Evolutionary conservation across 805 yeast genomes (phyloP), one percentile per base, ranked within the genome.

Genomic region (Blastobotrys terrestris): DNA sequence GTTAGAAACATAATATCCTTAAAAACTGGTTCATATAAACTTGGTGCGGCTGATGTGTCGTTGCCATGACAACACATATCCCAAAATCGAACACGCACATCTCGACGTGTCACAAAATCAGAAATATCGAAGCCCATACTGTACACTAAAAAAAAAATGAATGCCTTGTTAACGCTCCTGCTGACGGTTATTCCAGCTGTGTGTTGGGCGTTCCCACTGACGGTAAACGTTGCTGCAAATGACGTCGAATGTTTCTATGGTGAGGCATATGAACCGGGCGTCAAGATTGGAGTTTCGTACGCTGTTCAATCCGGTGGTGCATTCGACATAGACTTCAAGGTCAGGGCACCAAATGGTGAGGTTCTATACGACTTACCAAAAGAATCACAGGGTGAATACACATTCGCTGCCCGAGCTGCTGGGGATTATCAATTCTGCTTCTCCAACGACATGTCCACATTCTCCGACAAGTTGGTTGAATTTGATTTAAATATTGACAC

Each of bases 341-440:
- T 79, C 52, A 66, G 68, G 58, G 77, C 77, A 41, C 94, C 94
- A 13, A 71, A 72, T 50, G 81, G 81, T 31, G 75, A 73, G 46
- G 65, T 76, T 19, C 68, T 86, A 44, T 77, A 78, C 50, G 63
- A 71, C 35, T 85, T 84, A 51, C 72, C 73, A 47, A 81, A 83
- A 59, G 81, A 83, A 65, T 79, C 85, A 67, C 92, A 85, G 67
- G 95, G 91, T 11, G 95, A 89, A 63, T 84, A 84, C 73, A 73
- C 80, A 4, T 82, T 90, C 66, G 74, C 71, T 18, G 95, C 87
- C 19, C 80, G 78, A 43, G 64, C 67, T 49, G 66, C 69, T 16
- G 97, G 97, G 44, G 96, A 90, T 68, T 90, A 88, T 73, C 85
- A 84, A 68, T 84, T 90, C 67, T 90, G 97, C 71, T 88, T 90